Evolutionary conservation across 768 basidiomycete genomes (phyloP).

Genomic region (Trametes coccinea): DNA sequence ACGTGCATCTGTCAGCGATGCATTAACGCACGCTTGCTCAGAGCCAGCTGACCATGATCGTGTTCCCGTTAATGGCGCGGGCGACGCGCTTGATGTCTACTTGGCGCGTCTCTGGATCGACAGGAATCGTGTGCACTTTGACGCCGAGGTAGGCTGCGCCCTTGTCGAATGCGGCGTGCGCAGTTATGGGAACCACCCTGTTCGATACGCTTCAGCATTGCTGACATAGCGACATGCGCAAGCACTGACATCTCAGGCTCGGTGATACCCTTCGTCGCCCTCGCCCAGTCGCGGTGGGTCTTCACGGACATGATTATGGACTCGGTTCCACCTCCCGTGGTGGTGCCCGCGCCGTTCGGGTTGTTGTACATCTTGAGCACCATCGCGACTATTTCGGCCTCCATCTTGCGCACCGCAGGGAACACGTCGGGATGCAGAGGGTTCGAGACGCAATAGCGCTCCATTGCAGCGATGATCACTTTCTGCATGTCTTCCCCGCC

Average conservation of each 20-base stretch:
- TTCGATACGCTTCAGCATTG: constrained; percentile 5
- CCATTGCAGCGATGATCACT: constrained; percentile 78
- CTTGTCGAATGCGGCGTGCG: constrained; percentile 96
- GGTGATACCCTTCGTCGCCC: constrained; percentile 79
- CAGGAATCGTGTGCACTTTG: constrained; percentile 86
- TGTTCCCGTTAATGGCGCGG: constrained; percentile 88
- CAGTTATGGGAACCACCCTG: constrained; percentile 82
- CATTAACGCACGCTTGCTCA: too few relatives aligned
- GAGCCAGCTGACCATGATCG: constrained; percentile 64
- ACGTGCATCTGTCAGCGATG: constrained; percentile 1
- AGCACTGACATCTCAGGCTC: constrained; percentile 85
- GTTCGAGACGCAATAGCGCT: constrained; percentile 82
- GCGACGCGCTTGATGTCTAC: constrained; percentile 75
- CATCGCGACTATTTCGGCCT: constrained; percentile 91
- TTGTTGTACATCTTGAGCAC: constrained; percentile 83
- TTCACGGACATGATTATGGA: constrained; percentile 95
- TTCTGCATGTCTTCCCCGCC: constrained; percentile 81
- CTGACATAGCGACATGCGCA: neutral
- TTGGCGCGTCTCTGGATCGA: constrained; percentile 73
- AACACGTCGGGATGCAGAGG: constrained; percentile 94
- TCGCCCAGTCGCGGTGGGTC: constrained; percentile 92
- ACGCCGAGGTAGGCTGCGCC: constrained; percentile 85
- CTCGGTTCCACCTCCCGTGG: constrained; percentile 95
- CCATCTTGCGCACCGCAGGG: constrained; percentile 94
- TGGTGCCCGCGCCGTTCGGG: constrained; percentile 84